These are phyloP conservation scores for Niveomyces coronatus DNA, from an alignment of 2,329 filamentous ascomycete species.

Conservation along the genomic window DNA sequence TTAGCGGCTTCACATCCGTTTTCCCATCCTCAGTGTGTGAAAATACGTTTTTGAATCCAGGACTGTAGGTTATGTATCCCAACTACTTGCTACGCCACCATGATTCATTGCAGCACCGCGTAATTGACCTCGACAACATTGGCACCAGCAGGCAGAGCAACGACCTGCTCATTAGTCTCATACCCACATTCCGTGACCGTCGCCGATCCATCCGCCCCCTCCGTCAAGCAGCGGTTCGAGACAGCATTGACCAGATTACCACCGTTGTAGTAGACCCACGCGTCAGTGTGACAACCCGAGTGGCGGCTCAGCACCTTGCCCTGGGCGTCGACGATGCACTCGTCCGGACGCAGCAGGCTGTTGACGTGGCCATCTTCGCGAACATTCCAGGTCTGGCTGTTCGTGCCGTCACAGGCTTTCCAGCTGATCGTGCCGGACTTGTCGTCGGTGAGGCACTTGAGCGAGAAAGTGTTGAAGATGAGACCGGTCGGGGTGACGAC, in stretches of 20 bases:
- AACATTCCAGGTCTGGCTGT: slow-evolving; percentile 33
- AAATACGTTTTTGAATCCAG: not conserved
- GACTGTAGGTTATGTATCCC: too few species aligned
- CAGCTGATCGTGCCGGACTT: slow-evolving; percentile 20
- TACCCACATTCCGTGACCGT: slow-evolving; percentile 23
- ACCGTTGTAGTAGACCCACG: slow-evolving; percentile 32
- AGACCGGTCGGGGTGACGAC: slow-evolving; percentile 32
- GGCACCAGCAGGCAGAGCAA: slow-evolving; percentile 33
- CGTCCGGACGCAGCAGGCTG: slow-evolving; percentile 23
- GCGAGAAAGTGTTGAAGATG: slow-evolving; percentile 38
- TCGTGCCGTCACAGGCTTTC: slow-evolving; percentile 24
- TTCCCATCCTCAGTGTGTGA: too few species aligned
- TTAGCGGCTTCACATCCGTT: too few species aligned
- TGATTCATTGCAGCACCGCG: too few species aligned
- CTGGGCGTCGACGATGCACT: slow-evolving; percentile 22
- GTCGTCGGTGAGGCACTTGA: slow-evolving; percentile 30
- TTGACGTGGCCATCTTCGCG: slow-evolving; percentile 23
- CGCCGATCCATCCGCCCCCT: slow-evolving; percentile 19
- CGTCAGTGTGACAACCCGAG: slow-evolving; percentile 18
- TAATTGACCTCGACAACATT: slow-evolving; percentile 7
- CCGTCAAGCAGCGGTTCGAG: slow-evolving; percentile 28
- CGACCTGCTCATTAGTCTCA: slow-evolving; percentile 32
- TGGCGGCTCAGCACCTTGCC: slow-evolving; percentile 12
- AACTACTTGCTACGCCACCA: too few species aligned
- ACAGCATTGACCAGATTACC: slow-evolving; percentile 31